A percentile compares a stretch with the other conserved stretches of the same genome.
Evolutionary conservation across 2,329 filamentous ascomycete genomes (phyloP).

Genomic region (Paraphaeosphaeria sporulosa): DNA sequence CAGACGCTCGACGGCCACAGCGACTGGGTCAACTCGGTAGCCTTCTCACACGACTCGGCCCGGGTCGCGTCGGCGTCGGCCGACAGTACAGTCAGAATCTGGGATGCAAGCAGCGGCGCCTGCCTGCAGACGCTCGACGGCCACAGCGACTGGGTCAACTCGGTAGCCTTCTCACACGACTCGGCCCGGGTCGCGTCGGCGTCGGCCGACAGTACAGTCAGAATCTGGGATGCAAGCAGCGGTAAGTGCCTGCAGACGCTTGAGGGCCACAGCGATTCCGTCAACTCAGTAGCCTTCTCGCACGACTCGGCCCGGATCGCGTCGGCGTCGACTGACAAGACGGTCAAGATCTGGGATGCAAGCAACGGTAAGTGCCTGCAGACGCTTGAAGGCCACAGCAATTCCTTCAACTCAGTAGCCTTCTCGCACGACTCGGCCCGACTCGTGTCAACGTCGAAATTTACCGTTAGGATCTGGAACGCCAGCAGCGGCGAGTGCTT

Average conservation of each 20-base stretch:
- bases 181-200: background rate
- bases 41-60: background rate
- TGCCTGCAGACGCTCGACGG: background rate
- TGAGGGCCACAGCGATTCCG: constrained; percentile 43
- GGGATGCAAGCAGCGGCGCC: background rate
- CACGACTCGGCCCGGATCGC: background rate
- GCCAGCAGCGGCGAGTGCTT: background rate
- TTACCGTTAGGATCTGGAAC: background rate
- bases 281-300: constrained; percentile 55
- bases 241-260: constrained; percentile 26
- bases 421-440: constrained; percentile 14
- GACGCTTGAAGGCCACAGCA: constrained; percentile 7
- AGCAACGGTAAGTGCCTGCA: constrained; percentile 15
- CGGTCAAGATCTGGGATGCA: background rate
- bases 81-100: background rate
- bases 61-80: background rate
- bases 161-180: background rate
- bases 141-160: background rate
- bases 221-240: constrained; percentile 11
- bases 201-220: background rate
- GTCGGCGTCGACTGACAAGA: background rate
- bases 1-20: background rate
- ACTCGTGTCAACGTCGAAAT: background rate
- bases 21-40: background rate
- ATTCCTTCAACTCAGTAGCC: background rate